Percentiles rank a stretch among this genome's conserved stretches.
Evolutionary conservation across 768 basidiomycete genomes (phyloP).

Genomic region (Clavaria fumosa): DNA sequence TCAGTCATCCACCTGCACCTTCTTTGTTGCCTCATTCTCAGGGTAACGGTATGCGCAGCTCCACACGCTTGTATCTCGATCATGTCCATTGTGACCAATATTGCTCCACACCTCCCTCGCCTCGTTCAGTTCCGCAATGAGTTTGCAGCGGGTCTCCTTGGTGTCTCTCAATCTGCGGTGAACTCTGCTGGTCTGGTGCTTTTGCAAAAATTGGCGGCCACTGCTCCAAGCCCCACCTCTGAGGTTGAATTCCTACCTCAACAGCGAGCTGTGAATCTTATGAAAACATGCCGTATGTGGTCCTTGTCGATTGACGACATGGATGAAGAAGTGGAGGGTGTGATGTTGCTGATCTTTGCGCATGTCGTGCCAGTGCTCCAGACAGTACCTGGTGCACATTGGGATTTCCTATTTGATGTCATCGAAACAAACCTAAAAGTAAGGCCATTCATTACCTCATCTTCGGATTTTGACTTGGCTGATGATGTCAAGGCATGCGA

Average conservation of each 20-base stretch:
- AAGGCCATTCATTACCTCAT: slow-evolving; percentile 9
- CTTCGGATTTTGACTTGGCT: neutral
- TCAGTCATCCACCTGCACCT: slow-evolving; percentile 18
- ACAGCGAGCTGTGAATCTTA: slow-evolving; percentile 69
- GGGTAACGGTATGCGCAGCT: slow-evolving; percentile 29
- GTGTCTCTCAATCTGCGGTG: slow-evolving; percentile 45
- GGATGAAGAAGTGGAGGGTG: slow-evolving; percentile 64
- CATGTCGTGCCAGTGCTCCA: slow-evolving; percentile 80
- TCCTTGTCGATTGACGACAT: slow-evolving; percentile 45
- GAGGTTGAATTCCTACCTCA: slow-evolving; percentile 76
- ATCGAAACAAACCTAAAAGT: slow-evolving; percentile 85
- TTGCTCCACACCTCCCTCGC: slow-evolving; percentile 51
- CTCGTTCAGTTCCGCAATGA: slow-evolving; percentile 81
- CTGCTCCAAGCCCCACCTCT: slow-evolving; percentile 66
- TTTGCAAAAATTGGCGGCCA: slow-evolving; percentile 52
- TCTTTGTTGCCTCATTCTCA: neutral
- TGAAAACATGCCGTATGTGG: slow-evolving; percentile 82
- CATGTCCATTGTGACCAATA: slow-evolving; percentile 39
- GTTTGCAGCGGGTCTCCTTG: slow-evolving; percentile 65
- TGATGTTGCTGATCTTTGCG: slow-evolving; percentile 57
- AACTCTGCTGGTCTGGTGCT: slow-evolving; percentile 52
- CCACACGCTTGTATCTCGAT: slow-evolving; percentile 57
- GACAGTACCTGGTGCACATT: slow-evolving; percentile 73
- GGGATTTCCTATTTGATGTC: slow-evolving; percentile 86
- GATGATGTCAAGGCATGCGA: too few relatives aligned